A percentile compares a stretch with the other conserved stretches of the same genome.
Conservation (phyloP, 345 rosid genomes). For the Erysimum cheiranthoides region DNA sequence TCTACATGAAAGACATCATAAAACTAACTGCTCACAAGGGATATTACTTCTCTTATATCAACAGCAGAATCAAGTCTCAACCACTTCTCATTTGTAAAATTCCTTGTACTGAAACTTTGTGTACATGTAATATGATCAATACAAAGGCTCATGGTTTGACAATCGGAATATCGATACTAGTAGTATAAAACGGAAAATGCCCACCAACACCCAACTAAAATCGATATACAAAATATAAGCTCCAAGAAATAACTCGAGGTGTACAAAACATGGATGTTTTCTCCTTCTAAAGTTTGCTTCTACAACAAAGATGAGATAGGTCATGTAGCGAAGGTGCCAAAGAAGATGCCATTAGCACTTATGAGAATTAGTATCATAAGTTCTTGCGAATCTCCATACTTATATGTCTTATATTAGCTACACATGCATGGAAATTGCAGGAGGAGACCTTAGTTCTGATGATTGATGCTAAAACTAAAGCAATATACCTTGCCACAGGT, state of each 20-base stretch:
- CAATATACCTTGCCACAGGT: conserved; percentile 25
- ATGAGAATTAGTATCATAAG: conserved; percentile 15
- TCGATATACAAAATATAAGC: background rate
- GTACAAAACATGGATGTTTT: background rate
- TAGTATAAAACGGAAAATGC: background rate
- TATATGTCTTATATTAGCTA: background rate
- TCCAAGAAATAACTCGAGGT: background rate
- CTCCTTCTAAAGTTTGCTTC: background rate
- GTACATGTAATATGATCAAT: background rate
- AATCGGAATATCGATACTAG: background rate
- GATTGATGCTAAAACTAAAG: conserved; percentile 21
- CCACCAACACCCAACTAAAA: background rate
- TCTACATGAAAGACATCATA: background rate
- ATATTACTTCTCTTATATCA: background rate
- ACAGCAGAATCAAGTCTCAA: background rate
- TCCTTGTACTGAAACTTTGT: background rate
- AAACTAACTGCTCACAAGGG: background rate
- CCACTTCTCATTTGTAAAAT: background rate
- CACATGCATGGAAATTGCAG: background rate
- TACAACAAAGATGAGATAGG: conserved; percentile 18
- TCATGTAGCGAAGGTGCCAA: conserved; percentile 1
- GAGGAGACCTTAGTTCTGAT: background rate
- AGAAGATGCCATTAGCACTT: conserved; percentile 20
- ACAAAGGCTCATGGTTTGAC: background rate
- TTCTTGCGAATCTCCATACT: conserved; percentile 12